Conservation (phyloP, 306 rosid species). For the Pueraria montana region DNA sequence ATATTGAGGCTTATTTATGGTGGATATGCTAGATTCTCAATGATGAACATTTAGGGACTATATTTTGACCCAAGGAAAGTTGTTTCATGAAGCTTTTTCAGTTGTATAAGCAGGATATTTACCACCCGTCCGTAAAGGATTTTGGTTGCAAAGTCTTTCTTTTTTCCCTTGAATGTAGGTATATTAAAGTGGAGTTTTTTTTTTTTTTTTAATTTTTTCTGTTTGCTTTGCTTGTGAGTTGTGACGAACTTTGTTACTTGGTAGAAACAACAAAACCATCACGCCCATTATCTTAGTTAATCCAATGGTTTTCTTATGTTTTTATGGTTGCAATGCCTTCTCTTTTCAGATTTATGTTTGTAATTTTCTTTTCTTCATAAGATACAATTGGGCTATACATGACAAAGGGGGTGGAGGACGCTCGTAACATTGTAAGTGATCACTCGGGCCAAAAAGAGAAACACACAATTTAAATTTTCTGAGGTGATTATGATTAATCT, state of each 20-base stretch:
- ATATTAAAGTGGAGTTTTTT: constrained; percentile 30
- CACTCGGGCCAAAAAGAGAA: not conserved
- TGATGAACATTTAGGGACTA: constrained; percentile 34
- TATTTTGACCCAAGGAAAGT: constrained; percentile 41
- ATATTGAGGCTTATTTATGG: constrained; percentile 36
- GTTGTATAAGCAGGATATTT: constrained; percentile 45
- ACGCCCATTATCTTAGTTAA: constrained; percentile 1
- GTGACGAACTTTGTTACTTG: not conserved
- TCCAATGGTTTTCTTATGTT: not conserved
- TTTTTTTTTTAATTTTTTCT: too few relatives aligned
- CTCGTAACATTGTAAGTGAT: not conserved
- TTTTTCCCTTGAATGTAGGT: constrained; percentile 33
- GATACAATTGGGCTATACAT: not conserved
- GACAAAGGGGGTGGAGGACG: not conserved
- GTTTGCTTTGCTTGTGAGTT: not conserved
- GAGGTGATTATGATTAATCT: not conserved
- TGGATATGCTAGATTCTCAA: constrained; percentile 45
- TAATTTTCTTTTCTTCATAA: not conserved
- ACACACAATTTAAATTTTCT: too few relatives aligned
- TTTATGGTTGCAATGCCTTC: not conserved
- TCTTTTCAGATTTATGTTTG: constrained; percentile 1
- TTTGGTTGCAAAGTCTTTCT: constrained; percentile 34
- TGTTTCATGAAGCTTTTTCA: constrained; percentile 24
- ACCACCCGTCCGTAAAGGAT: constrained; percentile 12
- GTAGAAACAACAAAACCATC: constrained; percentile 33